Conservation (phyloP, 257 asterid species). For the Marsdenia floribunda region DNA sequence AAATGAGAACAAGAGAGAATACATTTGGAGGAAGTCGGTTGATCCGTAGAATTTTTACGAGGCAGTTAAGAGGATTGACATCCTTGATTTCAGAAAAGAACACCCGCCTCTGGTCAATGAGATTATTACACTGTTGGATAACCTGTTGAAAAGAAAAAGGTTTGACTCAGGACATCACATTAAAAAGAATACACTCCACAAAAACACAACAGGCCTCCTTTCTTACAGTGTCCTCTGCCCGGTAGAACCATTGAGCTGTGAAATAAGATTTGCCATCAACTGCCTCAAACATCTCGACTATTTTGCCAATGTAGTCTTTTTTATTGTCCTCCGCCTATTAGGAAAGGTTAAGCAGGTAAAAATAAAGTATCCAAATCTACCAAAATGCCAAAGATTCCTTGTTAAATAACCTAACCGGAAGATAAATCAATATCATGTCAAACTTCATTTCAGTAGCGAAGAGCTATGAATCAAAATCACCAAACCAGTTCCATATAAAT, state of each 20-base stretch:
- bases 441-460: background rate
- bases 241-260: constrained; percentile 70
- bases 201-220: background rate
- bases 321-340: constrained; percentile 46
- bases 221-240: constrained; percentile 76
- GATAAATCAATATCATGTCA: background rate
- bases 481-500: background rate
- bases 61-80: constrained; percentile 62
- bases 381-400: background rate
- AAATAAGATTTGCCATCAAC: constrained; percentile 40
- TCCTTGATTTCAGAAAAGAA: constrained; percentile 70
- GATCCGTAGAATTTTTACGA: constrained; percentile 39
- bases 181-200: background rate
- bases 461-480: background rate
- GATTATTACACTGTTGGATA: constrained; percentile 29
- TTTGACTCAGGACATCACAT: background rate
- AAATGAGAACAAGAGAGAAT: constrained; percentile 13
- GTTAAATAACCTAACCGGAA: background rate
- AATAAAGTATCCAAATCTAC: background rate
- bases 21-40: constrained; percentile 38
- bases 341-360: background rate
- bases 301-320: constrained; percentile 53
- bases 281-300: constrained; percentile 59
- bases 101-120: constrained; percentile 40
- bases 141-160: constrained; percentile 32